Base-by-base conservation (phyloP, 1,284 basidiomycete species). In the Ustilago hordei region DNA sequence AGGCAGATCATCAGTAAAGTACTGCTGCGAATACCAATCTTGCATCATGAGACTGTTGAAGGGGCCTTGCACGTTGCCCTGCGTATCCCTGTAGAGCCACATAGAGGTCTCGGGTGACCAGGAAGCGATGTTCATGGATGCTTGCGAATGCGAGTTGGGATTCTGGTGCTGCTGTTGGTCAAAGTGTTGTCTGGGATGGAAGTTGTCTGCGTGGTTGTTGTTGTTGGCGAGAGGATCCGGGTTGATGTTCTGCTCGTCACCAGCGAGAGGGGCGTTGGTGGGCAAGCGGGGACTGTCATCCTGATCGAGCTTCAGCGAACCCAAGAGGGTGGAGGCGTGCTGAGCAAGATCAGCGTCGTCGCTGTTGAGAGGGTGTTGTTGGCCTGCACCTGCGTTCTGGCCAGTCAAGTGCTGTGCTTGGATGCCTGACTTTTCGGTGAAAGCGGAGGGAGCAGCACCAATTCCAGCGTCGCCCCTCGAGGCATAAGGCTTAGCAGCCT, bases 21-120 rank as follows among this genome's bases (percentile, higher is more conserved):
- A 99, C 15, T 92, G 92, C 83, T 93, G 93, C 63, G 93, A 91
- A 86, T 92, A 93, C 96, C 96, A 98, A 80, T 94, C 93, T 87
- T 98, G 95, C 96, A 99, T 98, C 69, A 93, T 86, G 73, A 92
- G 90, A 32, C 93, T 94, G 48, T 90, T 90, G 89, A 98, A 99
- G 2, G 96, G 96, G 91, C 95, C 95, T 90, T 98, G 95, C 55
- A 95, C 88, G 75, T 93, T 91, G 36, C 95, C 94, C 72, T 92
- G 91, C 15, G 93, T 94, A 86, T 98, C 95, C 60, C 94, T 90
- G 87, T 98, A 98, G 41, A 91, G 92, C 95, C 95, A 98, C 82
- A 94, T 91, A 47, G 95, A 87, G 63, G 88, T 89, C 28, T 90
- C 89, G n/a, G 91, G 88, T 86, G 80, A 80, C 83, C 84, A 85